A percentile compares a stretch with the other conserved stretches of the same genome.
Evolutionary conservation across 257 asterid species (phyloP).

Genomic region (Solanum bukasovii): DNA sequence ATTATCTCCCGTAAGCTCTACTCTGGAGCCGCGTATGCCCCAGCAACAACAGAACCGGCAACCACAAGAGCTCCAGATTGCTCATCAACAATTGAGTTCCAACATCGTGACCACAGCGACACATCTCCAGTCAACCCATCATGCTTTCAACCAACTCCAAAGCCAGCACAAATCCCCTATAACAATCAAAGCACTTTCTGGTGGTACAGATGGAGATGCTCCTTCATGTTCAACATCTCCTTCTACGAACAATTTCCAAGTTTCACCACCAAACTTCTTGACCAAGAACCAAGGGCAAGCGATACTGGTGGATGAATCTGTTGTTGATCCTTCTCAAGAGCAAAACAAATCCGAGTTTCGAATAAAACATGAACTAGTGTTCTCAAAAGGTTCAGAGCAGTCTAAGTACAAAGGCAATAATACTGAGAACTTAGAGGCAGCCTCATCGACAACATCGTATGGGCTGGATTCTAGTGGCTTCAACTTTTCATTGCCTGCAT

Average conservation of each 20-base stretch:
- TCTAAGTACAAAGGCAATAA: constrained; percentile 38
- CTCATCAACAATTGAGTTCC: constrained; percentile 36
- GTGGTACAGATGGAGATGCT: constrained; percentile 55
- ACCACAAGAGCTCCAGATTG: constrained; percentile 25
- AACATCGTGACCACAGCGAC: constrained; percentile 43
- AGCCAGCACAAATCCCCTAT: constrained; percentile 44
- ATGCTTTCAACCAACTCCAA: constrained; percentile 53
- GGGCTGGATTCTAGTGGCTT: constrained; percentile 68
- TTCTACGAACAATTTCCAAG: constrained; percentile 50
- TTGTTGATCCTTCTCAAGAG: constrained; percentile 39
- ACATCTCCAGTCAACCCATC: constrained; percentile 43
- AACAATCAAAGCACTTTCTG: constrained; percentile 31
- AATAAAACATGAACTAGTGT: constrained; percentile 38
- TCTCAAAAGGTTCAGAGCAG: constrained; percentile 48
- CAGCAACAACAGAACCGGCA: constrained; percentile 58
- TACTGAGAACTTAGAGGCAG: constrained; percentile 62
- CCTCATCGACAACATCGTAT: constrained; percentile 79
- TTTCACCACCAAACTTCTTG: constrained; percentile 39
- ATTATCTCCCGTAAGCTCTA: constrained; percentile 29
- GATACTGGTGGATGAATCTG: constrained; percentile 31
- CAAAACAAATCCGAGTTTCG: constrained; percentile 40
- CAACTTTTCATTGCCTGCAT: constrained; percentile 48
- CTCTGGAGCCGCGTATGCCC: constrained; percentile 40
- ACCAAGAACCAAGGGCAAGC: constrained; percentile 42
- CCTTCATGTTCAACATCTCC: constrained; percentile 74